Conservation (phyloP, 2,329 filamentous ascomycete genomes). For the Paecilomyces variotii region DNA sequence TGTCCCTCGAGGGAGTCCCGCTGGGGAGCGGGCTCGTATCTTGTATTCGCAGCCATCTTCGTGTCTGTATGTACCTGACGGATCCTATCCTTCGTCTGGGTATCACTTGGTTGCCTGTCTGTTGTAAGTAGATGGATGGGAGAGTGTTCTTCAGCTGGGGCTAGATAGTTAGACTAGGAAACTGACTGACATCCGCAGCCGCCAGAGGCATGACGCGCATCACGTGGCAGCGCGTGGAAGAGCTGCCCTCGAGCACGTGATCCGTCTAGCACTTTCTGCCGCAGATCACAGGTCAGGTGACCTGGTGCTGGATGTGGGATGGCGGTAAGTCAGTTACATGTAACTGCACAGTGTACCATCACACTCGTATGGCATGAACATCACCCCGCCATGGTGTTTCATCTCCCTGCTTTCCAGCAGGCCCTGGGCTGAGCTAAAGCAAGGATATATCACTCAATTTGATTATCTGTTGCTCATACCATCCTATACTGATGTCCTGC, state of each 20-base stretch:
- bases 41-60: constrained; percentile 65
- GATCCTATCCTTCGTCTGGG: not conserved
- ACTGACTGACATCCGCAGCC: not conserved
- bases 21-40: constrained; percentile 76
- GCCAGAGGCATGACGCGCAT: not conserved
- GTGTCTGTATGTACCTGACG: not conserved
- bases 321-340: not conserved
- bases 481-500: not conserved
- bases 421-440: not conserved
- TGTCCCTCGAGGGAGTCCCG: constrained; percentile 74
- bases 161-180: too few species aligned
- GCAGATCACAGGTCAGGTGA: not conserved
- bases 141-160: too few species aligned
- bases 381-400: not conserved
- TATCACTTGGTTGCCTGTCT: not conserved
- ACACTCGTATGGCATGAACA: not conserved
- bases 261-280: not conserved
- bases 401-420: not conserved
- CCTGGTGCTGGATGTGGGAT: not conserved
- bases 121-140: not conserved
- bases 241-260: not conserved
- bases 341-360: not conserved
- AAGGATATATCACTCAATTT: not conserved
- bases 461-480: not conserved
- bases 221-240: not conserved